Conservation (phyloP, 495 filamentous ascomycete species). For the Friedmanniomyces endolithicus region DNA sequence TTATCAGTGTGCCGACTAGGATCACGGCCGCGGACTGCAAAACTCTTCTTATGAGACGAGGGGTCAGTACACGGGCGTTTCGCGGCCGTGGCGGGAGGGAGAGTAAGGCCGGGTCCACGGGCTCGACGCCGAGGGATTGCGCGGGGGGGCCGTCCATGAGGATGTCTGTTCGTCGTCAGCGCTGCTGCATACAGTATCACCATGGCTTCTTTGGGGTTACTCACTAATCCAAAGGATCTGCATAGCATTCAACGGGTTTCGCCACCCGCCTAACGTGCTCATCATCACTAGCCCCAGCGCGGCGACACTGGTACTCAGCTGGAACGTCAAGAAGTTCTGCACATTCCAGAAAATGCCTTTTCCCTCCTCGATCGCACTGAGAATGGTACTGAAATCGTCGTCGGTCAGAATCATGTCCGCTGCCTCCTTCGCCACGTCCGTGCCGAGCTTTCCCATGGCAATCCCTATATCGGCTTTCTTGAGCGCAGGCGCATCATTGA, state of each 20-base stretch:
- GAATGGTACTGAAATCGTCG: slow-evolving; percentile 94
- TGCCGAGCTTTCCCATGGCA: slow-evolving; percentile 88
- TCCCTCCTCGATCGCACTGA: slow-evolving; percentile 93
- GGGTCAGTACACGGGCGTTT: slow-evolving; percentile 76
- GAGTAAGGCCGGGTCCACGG: slow-evolving; percentile 92
- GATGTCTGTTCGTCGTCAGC: slow-evolving; percentile 53
- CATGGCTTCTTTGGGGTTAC: slow-evolving; percentile 27
- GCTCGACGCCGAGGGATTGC: slow-evolving; percentile 92
- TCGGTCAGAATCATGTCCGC: slow-evolving; percentile 99
- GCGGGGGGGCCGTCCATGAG: slow-evolving; percentile 98
- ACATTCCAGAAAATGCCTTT: slow-evolving; percentile 99
- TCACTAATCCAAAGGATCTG: slow-evolving; percentile 99
- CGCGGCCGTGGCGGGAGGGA: slow-evolving; percentile 73
- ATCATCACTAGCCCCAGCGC: slow-evolving; percentile 82
- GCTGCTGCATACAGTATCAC: not conserved
- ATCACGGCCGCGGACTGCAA: slow-evolving; percentile 80
- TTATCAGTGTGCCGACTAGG: slow-evolving; percentile 78
- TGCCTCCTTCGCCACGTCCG: slow-evolving; percentile 96
- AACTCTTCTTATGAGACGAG: slow-evolving; percentile 65
- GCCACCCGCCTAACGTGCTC: slow-evolving; percentile 82
- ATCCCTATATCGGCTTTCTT: slow-evolving; percentile 98
- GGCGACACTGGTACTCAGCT: slow-evolving; percentile 92
- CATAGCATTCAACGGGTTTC: slow-evolving; percentile 94
- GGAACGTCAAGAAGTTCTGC: slow-evolving; percentile 97
- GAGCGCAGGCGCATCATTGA: slow-evolving; percentile 92